Conservation (phyloP, 352 stramenopile genomes). For the Phytophthora agathidicida region DNA sequence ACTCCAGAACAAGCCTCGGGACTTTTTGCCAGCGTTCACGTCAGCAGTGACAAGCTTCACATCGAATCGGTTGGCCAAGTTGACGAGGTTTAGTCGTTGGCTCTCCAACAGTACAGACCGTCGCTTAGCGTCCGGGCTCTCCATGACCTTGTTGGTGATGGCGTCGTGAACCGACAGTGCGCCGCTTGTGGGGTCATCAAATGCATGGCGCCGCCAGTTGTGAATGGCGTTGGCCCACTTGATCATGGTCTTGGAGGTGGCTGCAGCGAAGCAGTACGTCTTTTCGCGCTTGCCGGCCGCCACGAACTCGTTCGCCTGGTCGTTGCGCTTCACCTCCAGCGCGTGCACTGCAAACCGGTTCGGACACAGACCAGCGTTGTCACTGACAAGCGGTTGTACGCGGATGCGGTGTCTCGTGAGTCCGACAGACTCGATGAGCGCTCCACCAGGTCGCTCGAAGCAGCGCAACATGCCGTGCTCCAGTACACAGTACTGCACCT, state of each 20-base stretch:
- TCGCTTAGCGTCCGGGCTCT: slow-evolving; percentile 15
- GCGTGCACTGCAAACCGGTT: slow-evolving; percentile 70
- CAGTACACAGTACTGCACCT: slow-evolving; percentile 74
- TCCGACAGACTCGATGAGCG: slow-evolving; percentile 42
- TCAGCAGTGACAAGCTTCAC: slow-evolving; percentile 39
- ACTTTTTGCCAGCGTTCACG: slow-evolving; percentile 19
- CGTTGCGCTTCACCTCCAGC: slow-evolving; percentile 56
- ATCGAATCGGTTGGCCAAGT: slow-evolving; percentile 54
- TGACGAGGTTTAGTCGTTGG: slow-evolving; percentile 33
- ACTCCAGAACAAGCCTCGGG: slow-evolving; percentile 15
- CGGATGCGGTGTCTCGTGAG: slow-evolving; percentile 74
- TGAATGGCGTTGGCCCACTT: slow-evolving; percentile 74
- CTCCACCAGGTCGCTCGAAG: slow-evolving; percentile 48
- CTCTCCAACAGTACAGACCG: slow-evolving; percentile 27
- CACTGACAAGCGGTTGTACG: slow-evolving; percentile 47
- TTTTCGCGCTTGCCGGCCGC: slow-evolving; percentile 37
- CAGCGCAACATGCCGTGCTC: slow-evolving; percentile 68
- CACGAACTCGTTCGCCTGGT: slow-evolving; percentile 52
- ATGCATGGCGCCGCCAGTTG: slow-evolving; percentile 74
- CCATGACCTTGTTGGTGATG: slow-evolving; percentile 24
- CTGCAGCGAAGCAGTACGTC: slow-evolving; percentile 56
- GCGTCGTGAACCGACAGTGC: slow-evolving; percentile 37
- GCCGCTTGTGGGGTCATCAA: slow-evolving; percentile 53
- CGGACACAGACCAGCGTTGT: slow-evolving; percentile 54
- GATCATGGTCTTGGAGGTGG: slow-evolving; percentile 58